Evolutionary conservation across 2,329 filamentous ascomycete species (phyloP), one percentile per base, ranked within the genome.

Genomic region (Cephalotrichum gorgonifer): DNA sequence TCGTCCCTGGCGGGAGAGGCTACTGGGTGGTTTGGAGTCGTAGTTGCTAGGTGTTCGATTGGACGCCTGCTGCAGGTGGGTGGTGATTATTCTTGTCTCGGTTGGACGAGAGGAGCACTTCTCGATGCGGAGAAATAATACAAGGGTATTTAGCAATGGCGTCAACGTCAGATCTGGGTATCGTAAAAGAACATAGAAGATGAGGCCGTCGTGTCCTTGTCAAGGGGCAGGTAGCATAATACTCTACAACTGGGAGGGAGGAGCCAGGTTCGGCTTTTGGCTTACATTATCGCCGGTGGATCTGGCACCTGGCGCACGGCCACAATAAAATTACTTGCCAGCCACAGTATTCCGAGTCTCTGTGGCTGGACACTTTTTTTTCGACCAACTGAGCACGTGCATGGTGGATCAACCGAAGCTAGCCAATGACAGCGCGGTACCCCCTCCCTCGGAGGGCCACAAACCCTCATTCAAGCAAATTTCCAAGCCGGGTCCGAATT

Each of bases 381-480:
- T 39, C 7, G 6, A n/a, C 22, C 35, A 22, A 20, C 35, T 11
- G 17, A 6, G 35, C 46, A 48, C 46, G 46, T 48, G 46, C 46
- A 38, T 25, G 26, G 35, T n/a, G 46, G 38, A 22, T 5, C 38
- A 2, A 8, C 9, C 6, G 20, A 11, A 35, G 6, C 27, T 27
- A 33, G 28, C 39, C 35, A 48, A 28, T 42, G 27, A 17, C 15
- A 8, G 26, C 30, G 46, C 35, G 3, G 35, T 27, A 43, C 22
- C 22, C 39, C 41, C 41, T 39, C 35, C 27, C 39, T 47, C 39
- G 35, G 22, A 26, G 38, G 46, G 46, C 46, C 46, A 48, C 46
- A 48, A 48, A 48, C 46, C 46, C 46, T 48, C 46, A 48, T 48
- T 48, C 46, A 42, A 43, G 38, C 46, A 48, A 48, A 48, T 48